A percentile compares a stretch with the other conserved stretches of the same genome.
phyloP scores from a whole-genome alignment of 2,329 filamentous ascomycete species.

The Fusarium sp. region DNA sequence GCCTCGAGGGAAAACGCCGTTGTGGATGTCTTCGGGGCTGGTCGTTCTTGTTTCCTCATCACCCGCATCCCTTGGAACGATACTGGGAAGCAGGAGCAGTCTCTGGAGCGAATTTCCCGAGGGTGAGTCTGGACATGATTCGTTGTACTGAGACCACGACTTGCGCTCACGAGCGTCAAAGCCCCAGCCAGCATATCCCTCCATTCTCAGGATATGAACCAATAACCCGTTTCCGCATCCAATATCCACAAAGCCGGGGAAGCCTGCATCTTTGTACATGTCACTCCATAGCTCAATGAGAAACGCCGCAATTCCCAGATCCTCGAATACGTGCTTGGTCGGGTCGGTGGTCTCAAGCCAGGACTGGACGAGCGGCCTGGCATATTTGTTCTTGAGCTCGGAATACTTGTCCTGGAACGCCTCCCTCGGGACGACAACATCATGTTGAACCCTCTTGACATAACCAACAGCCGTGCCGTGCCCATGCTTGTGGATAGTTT shows the following conservation, averaged over 20 bases:
- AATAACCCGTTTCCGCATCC: constrained; percentile 95
- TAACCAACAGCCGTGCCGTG: constrained; percentile 72
- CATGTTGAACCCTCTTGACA: constrained; percentile 84
- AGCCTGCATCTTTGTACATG: constrained; percentile 72
- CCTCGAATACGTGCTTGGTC: constrained; percentile 93
- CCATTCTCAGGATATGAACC: constrained; percentile 79
- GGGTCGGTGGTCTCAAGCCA: constrained; percentile 93
- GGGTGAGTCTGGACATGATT: constrained; percentile 37
- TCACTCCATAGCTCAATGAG: constrained; percentile 89
- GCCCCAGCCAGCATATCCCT: constrained; percentile 87
- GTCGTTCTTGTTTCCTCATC: constrained; percentile 24
- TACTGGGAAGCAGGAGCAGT: constrained; percentile 59
- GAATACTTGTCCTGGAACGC: constrained; percentile 84
- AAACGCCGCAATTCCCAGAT: constrained; percentile 89
- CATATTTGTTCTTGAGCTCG: constrained; percentile 81
- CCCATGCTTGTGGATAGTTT: constrained; percentile 77
- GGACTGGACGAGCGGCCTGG: constrained; percentile 70
- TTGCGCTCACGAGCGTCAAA: constrained; percentile 90
- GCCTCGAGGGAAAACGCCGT: constrained; percentile 73
- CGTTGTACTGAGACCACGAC: constrained; percentile 80
- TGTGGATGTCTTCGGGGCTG: constrained; percentile 50
- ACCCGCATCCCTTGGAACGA: constrained; percentile 45
- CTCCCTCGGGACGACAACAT: constrained; percentile 79
- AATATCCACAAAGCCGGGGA: constrained; percentile 94
- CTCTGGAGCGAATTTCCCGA: constrained; percentile 53